Percentiles rank a stretch among this genome's conserved stretches.
Evolutionary conservation across 176 grass and related monocot species (phyloP).

Genomic region (Raddia guianensis): DNA sequence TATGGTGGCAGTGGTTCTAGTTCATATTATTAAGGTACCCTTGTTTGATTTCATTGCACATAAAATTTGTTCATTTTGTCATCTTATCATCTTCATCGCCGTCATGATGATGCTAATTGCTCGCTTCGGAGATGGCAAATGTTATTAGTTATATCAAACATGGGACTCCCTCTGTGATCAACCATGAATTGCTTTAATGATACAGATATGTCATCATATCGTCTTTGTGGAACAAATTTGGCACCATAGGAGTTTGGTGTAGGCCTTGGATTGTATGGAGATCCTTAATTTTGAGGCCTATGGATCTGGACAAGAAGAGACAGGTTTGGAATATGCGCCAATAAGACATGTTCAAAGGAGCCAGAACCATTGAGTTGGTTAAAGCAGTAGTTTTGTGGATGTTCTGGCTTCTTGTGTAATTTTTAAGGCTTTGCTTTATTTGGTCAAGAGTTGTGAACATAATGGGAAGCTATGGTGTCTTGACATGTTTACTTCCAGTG

Average conservation of each 20-base stretch:
- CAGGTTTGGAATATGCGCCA: slow-evolving; percentile 43
- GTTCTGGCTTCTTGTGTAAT: slow-evolving; percentile 62
- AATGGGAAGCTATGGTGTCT: slow-evolving; percentile 47
- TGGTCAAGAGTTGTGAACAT: slow-evolving; percentile 66
- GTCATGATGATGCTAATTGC: slow-evolving; percentile 15
- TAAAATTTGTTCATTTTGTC: neutral
- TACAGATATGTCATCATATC: slow-evolving; percentile 63
- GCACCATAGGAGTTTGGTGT: slow-evolving; percentile 64
- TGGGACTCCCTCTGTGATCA: slow-evolving; percentile 53
- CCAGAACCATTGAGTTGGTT: slow-evolving; percentile 51
- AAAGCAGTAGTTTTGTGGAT: slow-evolving; percentile 45
- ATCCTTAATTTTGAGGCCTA: slow-evolving; percentile 59
- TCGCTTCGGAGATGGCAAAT: slow-evolving; percentile 36
- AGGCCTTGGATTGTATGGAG: slow-evolving; percentile 70
- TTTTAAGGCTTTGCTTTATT: slow-evolving; percentile 62
- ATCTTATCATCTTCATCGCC: neutral
- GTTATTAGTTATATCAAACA: slow-evolving; percentile 46
- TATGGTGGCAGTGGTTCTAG: slow-evolving; percentile 59
- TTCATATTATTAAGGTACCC: slow-evolving; percentile 82
- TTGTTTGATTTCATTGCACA: slow-evolving; percentile 9
- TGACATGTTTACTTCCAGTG: slow-evolving; percentile 60
- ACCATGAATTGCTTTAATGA: slow-evolving; percentile 73
- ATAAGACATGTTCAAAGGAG: slow-evolving; percentile 47
- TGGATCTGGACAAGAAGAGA: slow-evolving; percentile 55
- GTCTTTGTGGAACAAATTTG: slow-evolving; percentile 60